A percentile compares a stretch with the other conserved stretches of the same genome.
Conservation (phyloP, 208 protist species). For the Eutreptiella sp. region DNA sequence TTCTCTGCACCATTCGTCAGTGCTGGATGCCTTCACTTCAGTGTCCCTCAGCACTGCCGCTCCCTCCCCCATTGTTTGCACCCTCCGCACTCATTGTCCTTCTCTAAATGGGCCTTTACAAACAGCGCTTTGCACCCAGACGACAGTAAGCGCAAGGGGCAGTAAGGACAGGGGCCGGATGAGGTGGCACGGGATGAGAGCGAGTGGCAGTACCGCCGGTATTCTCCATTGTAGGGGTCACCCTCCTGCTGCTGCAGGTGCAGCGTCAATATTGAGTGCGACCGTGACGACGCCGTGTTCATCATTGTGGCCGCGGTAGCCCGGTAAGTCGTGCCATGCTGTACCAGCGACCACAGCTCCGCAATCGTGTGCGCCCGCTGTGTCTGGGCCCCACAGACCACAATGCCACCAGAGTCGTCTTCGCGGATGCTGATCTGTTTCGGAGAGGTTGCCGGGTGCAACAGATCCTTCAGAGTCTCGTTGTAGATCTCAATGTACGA, state of each 20-base stretch:
- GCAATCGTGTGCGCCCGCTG: slow-evolving; percentile 34
- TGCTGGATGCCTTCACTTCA: too few species aligned
- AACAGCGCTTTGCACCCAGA: too few species aligned
- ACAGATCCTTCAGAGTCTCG: slow-evolving; percentile 75
- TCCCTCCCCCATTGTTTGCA: background rate
- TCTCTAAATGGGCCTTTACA: background rate
- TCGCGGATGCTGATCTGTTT: slow-evolving; percentile 54
- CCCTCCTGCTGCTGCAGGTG: slow-evolving; percentile 36
- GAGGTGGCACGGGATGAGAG: too few species aligned
- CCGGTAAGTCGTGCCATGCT: slow-evolving; percentile 64
- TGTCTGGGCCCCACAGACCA: slow-evolving; percentile 41
- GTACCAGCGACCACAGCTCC: slow-evolving; percentile 44
- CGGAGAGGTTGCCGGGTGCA: slow-evolving; percentile 31
- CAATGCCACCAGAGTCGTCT: slow-evolving; percentile 41
- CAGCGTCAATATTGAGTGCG: slow-evolving; percentile 53
- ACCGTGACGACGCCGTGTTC: slow-evolving; percentile 41
- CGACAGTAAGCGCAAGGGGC: too few species aligned
- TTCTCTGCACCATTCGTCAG: too few species aligned
- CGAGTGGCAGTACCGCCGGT: too few species aligned
- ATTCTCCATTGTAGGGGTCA: background rate
- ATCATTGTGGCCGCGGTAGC: slow-evolving; percentile 73
- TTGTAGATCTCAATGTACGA: slow-evolving; percentile 90
- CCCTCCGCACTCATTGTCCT: slow-evolving; percentile 2
- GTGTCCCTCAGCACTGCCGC: too few species aligned
- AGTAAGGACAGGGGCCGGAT: too few species aligned